Conservation (phyloP, 2,329 filamentous ascomycete species). For the Blastomyces parvus region DNA sequence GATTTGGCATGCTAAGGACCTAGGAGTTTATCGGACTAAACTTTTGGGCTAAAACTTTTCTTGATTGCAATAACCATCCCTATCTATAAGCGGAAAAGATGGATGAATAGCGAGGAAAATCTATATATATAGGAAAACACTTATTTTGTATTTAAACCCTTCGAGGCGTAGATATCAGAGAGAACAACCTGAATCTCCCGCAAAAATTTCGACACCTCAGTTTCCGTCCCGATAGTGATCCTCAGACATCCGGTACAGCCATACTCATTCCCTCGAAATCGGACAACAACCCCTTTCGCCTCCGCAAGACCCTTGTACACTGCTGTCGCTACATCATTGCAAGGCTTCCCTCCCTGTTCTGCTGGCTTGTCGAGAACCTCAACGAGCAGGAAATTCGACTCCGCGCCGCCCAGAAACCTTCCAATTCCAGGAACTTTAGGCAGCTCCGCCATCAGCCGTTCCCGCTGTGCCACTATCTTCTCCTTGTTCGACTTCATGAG, state of each 20-base stretch:
- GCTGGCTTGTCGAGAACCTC: conserved; percentile 64
- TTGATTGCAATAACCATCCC: not conserved
- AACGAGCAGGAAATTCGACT: conserved; percentile 82
- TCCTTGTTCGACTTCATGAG: conserved; percentile 63
- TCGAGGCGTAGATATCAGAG: conserved; percentile 36
- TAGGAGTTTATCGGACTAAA: not conserved
- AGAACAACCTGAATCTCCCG: conserved; percentile 51
- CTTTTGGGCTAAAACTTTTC: not conserved
- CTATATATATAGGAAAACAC: not conserved
- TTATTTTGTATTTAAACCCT: not conserved
- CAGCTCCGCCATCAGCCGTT: conserved; percentile 64
- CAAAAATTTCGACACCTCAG: conserved; percentile 73
- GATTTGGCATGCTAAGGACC: not conserved
- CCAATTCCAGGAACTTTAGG: conserved; percentile 70
- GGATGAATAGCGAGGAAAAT: not conserved
- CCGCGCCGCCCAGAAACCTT: conserved; percentile 65
- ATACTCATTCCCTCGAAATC: conserved; percentile 86
- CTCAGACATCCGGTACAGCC: conserved; percentile 82
- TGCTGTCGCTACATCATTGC: conserved; percentile 65
- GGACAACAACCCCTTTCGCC: conserved; percentile 77
- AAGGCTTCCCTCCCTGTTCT: conserved; percentile 55
- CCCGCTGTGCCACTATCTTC: conserved; percentile 65
- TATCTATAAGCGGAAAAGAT: not conserved
- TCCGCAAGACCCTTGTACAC: conserved; percentile 82
- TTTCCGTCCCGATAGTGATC: conserved; percentile 84